phyloP scores from a whole-genome alignment of 768 basidiomycete genomes.

The Leccinum longicurvipes region DNA sequence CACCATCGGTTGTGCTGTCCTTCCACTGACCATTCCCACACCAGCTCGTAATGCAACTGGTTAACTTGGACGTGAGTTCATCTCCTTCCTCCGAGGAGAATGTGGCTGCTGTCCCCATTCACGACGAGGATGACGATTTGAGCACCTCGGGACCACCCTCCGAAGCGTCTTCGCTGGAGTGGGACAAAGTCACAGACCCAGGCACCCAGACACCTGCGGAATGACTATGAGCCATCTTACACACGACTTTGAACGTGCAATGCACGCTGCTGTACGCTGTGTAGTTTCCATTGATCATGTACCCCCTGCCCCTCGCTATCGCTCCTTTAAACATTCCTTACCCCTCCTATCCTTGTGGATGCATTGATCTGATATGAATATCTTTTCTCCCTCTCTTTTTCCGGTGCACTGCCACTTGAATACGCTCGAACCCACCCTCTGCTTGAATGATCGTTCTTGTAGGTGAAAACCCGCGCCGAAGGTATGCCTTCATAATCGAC shows the following conservation, averaged over 20 bases:
- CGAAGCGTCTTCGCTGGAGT: constrained; percentile 85
- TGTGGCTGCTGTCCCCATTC: constrained; percentile 23
- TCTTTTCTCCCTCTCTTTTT: constrained; percentile 30
- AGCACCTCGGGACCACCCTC: constrained; percentile 76
- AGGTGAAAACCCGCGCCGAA: constrained; percentile 70
- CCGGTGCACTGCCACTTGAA: constrained; percentile 15
- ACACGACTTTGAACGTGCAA: constrained; percentile 27
- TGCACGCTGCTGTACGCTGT: constrained; percentile 31
- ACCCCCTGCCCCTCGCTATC: constrained; percentile 15
- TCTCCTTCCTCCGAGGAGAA: constrained; percentile 39
- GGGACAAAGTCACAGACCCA: constrained; percentile 83
- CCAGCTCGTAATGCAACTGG: constrained; percentile 77
- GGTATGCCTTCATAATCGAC: constrained; percentile 51
- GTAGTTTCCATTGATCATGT: constrained; percentile 29
- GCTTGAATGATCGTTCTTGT: constrained; percentile 17
- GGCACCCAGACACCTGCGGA: constrained; percentile 51
- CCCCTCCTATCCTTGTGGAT: constrained; percentile 21
- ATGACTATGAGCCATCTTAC: constrained; percentile 32
- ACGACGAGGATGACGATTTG: constrained; percentile 50
- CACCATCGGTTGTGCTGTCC: neutral
- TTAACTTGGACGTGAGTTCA: constrained; percentile 84
- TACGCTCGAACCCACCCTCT: constrained; percentile 13
- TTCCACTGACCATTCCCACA: constrained; percentile 5
- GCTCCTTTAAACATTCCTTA: constrained; percentile 19
- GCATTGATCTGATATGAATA: constrained; percentile 60